phyloP scores from a whole-genome alignment of 2,329 filamentous ascomycete species.

The Xylariaceae sp. region DNA sequence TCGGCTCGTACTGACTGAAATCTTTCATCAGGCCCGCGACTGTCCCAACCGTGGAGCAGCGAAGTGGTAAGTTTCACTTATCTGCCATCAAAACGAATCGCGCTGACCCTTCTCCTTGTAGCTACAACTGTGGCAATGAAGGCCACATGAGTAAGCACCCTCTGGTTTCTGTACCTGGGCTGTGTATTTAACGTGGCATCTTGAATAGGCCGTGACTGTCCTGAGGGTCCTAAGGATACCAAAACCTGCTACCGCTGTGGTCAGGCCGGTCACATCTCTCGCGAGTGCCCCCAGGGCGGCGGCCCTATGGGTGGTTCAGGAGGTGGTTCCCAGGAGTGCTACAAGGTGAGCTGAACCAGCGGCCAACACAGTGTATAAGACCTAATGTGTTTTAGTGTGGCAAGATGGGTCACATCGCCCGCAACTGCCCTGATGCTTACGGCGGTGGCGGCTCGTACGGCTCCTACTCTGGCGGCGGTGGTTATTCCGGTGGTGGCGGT shows the following conservation, averaged over 20 bases:
- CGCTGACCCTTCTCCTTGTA: constrained; percentile 24
- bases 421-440: constrained; percentile 74
- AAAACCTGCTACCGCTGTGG: constrained; percentile 78
- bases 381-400: constrained; percentile 62
- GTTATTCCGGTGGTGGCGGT: constrained; percentile 43
- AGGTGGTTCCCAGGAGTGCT: constrained; percentile 69
- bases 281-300: constrained; percentile 68
- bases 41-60: constrained; percentile 81
- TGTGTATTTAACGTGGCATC: constrained; percentile 19
- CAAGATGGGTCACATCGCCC: constrained; percentile 93
- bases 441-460: constrained; percentile 46
- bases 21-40: constrained; percentile 64
- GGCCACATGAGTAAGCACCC: constrained; percentile 71
- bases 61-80: constrained; percentile 65
- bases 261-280: constrained; percentile 84
- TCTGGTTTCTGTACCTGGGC: constrained; percentile 20
- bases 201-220: constrained; percentile 79
- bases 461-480: constrained; percentile 46
- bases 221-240: constrained; percentile 82
- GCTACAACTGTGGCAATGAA: constrained; percentile 47
- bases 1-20: constrained; percentile 25
- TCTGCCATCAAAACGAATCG: background rate
- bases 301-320: constrained; percentile 45
- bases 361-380: background rate
- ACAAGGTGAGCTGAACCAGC: constrained; percentile 61